Conservation (phyloP, 2,329 filamentous ascomycete genomes). For the Paraphaeosphaeria minitans region DNA sequence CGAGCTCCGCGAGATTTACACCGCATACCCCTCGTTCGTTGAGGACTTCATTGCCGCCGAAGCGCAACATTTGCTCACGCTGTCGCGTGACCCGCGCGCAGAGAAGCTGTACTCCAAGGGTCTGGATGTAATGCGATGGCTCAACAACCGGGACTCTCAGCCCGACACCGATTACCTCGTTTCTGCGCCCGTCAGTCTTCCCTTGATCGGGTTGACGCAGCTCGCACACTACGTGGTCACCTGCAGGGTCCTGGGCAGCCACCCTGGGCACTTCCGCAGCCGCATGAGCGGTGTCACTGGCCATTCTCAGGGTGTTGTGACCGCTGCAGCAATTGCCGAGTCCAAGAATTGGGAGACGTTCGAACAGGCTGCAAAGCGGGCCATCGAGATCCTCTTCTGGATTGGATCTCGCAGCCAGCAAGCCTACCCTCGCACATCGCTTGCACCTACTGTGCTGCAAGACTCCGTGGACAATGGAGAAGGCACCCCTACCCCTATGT, state of each 20-base stretch:
- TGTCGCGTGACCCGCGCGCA: constrained; percentile 81
- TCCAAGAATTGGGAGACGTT: constrained; percentile 94
- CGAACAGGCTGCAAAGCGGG: constrained; percentile 75
- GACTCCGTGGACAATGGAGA: constrained; percentile 95
- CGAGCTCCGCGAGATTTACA: constrained; percentile 88
- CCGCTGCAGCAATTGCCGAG: constrained; percentile 88
- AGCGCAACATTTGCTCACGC: constrained; percentile 82
- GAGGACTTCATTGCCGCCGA: constrained; percentile 81
- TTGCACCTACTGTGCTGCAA: constrained; percentile 86
- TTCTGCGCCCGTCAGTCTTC: constrained; percentile 72
- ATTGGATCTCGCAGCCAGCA: constrained; percentile 97
- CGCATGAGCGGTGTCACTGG: constrained; percentile 87
- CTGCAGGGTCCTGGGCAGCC: constrained; percentile 86
- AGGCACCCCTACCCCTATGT: constrained; percentile 94
- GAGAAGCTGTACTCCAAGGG: constrained; percentile 98
- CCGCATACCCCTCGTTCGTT: constrained; percentile 88
- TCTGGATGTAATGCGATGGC: constrained; percentile 92
- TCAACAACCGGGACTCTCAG: constrained; percentile 85
- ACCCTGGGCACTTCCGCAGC: constrained; percentile 86
- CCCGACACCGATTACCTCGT: constrained; percentile 83
- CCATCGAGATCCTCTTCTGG: constrained; percentile 96
- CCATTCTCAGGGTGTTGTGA: constrained; percentile 95
- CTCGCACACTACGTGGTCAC: constrained; percentile 94
- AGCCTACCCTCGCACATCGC: constrained; percentile 91
- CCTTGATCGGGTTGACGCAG: constrained; percentile 93